phyloP scores from a whole-genome alignment of 495 filamentous ascomycete genomes.

The Rhypophila decipiens region DNA sequence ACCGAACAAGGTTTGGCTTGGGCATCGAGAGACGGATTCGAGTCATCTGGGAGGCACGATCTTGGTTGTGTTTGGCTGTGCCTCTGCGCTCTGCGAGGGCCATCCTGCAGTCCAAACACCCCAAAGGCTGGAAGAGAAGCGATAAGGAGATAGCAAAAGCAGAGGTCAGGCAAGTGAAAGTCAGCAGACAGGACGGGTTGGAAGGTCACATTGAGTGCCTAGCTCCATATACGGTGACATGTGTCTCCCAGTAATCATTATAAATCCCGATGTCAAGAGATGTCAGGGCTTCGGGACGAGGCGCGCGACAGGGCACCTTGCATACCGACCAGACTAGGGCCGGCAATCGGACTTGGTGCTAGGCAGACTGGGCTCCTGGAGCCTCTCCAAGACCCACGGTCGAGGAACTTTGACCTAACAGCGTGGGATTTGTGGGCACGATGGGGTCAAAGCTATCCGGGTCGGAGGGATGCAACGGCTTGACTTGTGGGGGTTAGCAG shows the following conservation, averaged over 20 bases:
- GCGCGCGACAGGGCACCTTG: background rate
- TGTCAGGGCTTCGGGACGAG: background rate
- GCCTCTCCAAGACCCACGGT: background rate
- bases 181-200: background rate
- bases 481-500: background rate
- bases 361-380: background rate
- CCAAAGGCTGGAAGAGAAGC: background rate
- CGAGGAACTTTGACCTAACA: background rate
- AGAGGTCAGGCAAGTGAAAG: background rate
- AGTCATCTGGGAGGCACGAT: too few species aligned
- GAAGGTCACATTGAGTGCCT: conserved; percentile 1
- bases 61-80: too few species aligned
- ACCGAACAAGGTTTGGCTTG: background rate
- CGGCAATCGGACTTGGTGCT: background rate
- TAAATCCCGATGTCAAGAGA: background rate
- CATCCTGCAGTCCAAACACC: background rate
- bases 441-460: background rate
- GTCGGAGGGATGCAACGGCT: background rate
- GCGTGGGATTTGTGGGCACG: background rate
- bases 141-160: background rate
- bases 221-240: background rate
- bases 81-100: background rate
- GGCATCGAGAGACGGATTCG: background rate
- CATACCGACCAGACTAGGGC: background rate
- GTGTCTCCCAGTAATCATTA: background rate